Conservation (phyloP, 768 basidiomycete species). For the Psilocybe cubensis region DNA sequence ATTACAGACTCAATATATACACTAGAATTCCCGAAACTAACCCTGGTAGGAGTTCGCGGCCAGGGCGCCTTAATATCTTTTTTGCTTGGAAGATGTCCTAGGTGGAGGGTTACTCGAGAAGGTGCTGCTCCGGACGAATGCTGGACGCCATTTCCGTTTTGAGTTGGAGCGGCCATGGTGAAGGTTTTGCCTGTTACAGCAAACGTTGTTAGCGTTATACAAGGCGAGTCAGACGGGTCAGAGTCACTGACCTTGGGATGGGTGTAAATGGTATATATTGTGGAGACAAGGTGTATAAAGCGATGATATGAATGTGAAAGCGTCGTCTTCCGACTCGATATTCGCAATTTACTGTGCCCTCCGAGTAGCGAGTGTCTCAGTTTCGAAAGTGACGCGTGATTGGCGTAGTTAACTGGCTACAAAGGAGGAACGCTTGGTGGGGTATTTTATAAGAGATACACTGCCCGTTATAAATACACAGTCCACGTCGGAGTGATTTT, state of each 20-base stretch:
- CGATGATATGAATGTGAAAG: not conserved
- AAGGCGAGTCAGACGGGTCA: not conserved
- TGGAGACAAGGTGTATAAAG: not conserved
- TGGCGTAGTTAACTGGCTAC: not conserved
- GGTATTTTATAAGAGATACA: not conserved
- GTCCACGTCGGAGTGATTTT: not conserved
- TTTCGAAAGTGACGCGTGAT: not conserved
- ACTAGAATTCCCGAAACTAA: too few species aligned
- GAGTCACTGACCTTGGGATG: not conserved
- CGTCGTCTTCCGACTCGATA: not conserved
- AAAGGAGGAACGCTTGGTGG: not conserved
- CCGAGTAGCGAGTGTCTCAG: not conserved
- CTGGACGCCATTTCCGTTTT: slow-evolving; percentile 7
- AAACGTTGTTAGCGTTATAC: not conserved
- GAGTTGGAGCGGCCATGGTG: slow-evolving; percentile 8
- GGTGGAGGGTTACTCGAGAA: slow-evolving; percentile 68
- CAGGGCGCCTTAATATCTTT: slow-evolving; percentile 72
- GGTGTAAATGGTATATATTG: not conserved
- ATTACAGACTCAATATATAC: slow-evolving; percentile 3
- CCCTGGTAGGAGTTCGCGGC: slow-evolving; percentile 77
- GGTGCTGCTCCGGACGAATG: slow-evolving; percentile 39
- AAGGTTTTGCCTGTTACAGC: not conserved
- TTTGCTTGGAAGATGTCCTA: slow-evolving; percentile 76
- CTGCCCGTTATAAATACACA: not conserved
- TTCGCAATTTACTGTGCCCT: not conserved